These are phyloP conservation scores for Trametes elegans DNA, from an alignment of 768 basidiomycete species.

Conservation along the genomic window DNA sequence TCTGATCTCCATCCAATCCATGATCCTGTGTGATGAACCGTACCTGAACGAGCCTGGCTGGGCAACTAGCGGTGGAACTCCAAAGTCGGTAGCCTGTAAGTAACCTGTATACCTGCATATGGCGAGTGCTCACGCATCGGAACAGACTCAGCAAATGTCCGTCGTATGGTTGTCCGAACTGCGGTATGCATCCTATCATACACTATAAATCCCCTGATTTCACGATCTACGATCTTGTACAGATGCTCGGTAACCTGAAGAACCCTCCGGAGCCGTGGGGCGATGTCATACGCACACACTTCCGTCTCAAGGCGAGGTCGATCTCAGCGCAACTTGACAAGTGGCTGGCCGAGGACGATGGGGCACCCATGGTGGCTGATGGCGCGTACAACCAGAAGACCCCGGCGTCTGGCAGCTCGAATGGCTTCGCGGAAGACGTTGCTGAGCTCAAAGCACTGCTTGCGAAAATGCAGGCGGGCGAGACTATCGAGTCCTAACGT, in stretches of 20 bases:
- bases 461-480: conserved; percentile 34
- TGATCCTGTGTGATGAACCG: conserved; percentile 94
- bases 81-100: conserved; percentile 76
- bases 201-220: background rate
- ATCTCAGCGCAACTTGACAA: conserved; percentile 73
- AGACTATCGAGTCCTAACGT: conserved; percentile 1
- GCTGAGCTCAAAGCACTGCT: conserved; percentile 67
- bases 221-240: background rate
- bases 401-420: conserved; percentile 45
- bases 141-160: conserved; percentile 86
- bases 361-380: conserved; percentile 52
- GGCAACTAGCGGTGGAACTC: conserved; percentile 69
- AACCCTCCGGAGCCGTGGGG: conserved; percentile 82
- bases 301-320: conserved; percentile 74
- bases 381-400: conserved; percentile 44
- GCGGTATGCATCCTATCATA: conserved; percentile 50
- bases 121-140: background rate
- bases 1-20: conserved; percentile 91
- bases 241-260: conserved; percentile 87
- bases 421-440: conserved; percentile 67
- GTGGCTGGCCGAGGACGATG: conserved; percentile 79
- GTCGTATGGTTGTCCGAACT: conserved; percentile 88
- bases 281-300: conserved; percentile 89
- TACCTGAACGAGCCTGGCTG: conserved; percentile 93
- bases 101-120: background rate